Evolutionary conservation across 768 basidiomycete genomes (phyloP), one percentile per base, ranked within the genome.

Genomic region (Clitopilus hobsonii): DNA sequence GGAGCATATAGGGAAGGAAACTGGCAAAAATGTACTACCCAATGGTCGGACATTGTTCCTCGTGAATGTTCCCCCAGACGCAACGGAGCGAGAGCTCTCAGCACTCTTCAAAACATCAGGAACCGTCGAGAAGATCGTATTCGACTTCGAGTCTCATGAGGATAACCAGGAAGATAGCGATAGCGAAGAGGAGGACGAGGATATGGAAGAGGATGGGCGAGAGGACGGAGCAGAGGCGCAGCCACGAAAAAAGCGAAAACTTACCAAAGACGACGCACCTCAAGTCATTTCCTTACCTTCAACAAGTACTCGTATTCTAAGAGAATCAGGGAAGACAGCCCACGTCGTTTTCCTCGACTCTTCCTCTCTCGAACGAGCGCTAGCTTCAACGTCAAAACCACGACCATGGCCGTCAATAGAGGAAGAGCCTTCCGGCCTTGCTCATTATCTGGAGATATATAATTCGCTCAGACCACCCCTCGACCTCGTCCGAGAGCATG

Each of bases 61-160:
- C 2, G 90, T 89, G 53, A 97, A 98, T 62, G 72, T 95, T 5
- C 94, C 95, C 1, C 86, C 92, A 54, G 93, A 96, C 66, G 83
- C 91, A 2, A 90, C 91, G 1, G 89, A 91, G 61, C 78, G 89
- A 30, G 91, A 94, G 63, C 69, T 97, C 0, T 73, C 83, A 1
- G 70, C 81, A 10, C 74, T 97, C n/a, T 95, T 95, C 75, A 86
- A 86, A 63, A 63, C 76, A 22, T 84, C 79, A 54, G 94, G 94
- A 22, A 85, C 85, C 0, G 78, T 95, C 16, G 94, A 96, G 67
- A 76, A 75, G 49, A 84, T 94, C 8, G 60, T 83, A 1, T 89
- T 94, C 61, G 80, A 84, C 53, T 70, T 73, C 13, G 79, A 82
- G 56, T 61, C 71, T 20, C 63, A 73, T 32, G 72, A 70, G 4